A percentile compares a stretch with the other conserved stretches of the same genome.
phyloP scores from a whole-genome alignment of 1,139 yeast genomes.

The Geotrichum bryndzae region DNA sequence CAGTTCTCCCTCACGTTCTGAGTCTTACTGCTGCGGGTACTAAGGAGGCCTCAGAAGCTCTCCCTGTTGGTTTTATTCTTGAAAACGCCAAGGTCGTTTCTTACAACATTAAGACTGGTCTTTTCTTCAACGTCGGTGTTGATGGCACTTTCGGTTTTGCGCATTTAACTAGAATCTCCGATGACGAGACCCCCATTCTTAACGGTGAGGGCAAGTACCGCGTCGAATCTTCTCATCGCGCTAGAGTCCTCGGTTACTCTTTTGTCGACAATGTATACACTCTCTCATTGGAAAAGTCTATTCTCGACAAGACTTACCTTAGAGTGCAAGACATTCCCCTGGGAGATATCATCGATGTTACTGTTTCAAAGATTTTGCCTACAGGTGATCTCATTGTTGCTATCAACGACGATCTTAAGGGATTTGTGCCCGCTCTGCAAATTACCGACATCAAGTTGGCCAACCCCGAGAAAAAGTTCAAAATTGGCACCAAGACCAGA shows the following conservation, averaged over 20 bases:
- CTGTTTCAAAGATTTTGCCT: slow-evolving; percentile 56
- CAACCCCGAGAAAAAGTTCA: slow-evolving; percentile 89
- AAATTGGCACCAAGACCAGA: slow-evolving; percentile 70
- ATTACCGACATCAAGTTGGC: slow-evolving; percentile 78
- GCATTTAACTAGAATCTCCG: slow-evolving; percentile 60
- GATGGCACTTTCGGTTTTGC: slow-evolving; percentile 34
- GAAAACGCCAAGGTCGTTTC: slow-evolving; percentile 53
- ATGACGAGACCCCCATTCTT: slow-evolving; percentile 43
- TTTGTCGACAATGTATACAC: slow-evolving; percentile 58
- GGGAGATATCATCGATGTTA: slow-evolving; percentile 51
- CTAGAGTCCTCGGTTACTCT: slow-evolving; percentile 71
- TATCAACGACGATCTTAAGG: slow-evolving; percentile 62
- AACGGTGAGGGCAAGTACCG: slow-evolving; percentile 39
- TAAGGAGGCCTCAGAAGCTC: slow-evolving; percentile 42
- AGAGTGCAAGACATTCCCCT: slow-evolving; percentile 65
- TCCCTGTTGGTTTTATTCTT: slow-evolving; percentile 70
- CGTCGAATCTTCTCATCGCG: slow-evolving; percentile 61
- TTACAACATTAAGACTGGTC: slow-evolving; percentile 41
- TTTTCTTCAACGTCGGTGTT: slow-evolving; percentile 42
- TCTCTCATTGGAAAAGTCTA: slow-evolving; percentile 61
- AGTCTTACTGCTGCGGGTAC: slow-evolving; percentile 21
- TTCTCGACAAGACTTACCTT: slow-evolving; percentile 59
- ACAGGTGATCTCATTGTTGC: slow-evolving; percentile 67
- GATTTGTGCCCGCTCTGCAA: slow-evolving; percentile 67
- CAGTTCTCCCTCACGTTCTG: slow-evolving; percentile 55